Evolutionary conservation across 2,329 filamentous ascomycete genomes (phyloP).

Genomic region (Diaporthe longicolla): DNA sequence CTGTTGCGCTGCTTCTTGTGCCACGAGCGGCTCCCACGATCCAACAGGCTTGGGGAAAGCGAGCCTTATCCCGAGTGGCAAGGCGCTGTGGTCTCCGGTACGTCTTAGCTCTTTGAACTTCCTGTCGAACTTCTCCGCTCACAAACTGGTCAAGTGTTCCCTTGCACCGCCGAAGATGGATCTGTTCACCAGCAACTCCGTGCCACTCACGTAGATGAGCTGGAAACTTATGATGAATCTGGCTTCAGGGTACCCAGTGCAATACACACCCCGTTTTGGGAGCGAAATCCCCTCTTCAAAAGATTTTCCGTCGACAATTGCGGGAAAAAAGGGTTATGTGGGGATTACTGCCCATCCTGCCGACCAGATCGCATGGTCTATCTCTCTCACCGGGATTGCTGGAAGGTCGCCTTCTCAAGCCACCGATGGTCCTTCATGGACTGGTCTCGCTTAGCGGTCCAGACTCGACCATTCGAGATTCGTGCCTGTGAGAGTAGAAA

Average conservation of each 20-base stretch:
- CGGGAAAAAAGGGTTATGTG: not conserved
- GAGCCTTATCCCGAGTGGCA: not conserved
- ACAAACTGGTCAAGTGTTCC: not conserved
- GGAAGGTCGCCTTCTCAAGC: not conserved
- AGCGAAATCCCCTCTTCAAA: not conserved
- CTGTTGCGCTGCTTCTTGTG: conserved; percentile 11
- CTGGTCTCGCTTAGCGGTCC: not conserved
- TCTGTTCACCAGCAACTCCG: not conserved
- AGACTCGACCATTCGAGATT: not conserved
- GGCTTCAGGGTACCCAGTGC: not conserved
- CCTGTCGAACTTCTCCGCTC: not conserved
- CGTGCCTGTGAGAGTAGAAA: not conserved
- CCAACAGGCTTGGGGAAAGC: not conserved
- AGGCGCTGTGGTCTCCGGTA: not conserved
- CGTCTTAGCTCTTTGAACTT: not conserved
- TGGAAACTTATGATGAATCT: not conserved
- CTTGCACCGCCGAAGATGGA: not conserved
- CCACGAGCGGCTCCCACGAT: not conserved
- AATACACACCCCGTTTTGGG: not conserved
- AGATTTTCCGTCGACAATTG: not conserved
- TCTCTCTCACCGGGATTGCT: not conserved
- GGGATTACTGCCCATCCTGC: not conserved
- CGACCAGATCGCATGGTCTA: not conserved
- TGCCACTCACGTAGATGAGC: not conserved
- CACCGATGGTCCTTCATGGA: not conserved